These are phyloP conservation scores for Aspergillus nomiae DNA, from an alignment of 2,329 filamentous ascomycete species.

Conservation along the genomic window DNA sequence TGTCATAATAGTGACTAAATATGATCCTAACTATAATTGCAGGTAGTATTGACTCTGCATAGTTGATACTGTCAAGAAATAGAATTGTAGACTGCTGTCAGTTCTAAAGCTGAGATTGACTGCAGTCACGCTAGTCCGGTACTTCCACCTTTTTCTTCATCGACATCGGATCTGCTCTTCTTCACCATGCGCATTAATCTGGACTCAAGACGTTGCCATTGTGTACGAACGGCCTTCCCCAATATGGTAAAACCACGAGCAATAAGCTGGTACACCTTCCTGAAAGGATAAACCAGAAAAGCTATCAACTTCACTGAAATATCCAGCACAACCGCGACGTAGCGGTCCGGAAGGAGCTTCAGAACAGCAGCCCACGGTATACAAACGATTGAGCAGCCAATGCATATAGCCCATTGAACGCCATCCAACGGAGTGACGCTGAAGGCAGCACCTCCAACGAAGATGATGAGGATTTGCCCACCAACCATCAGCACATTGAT, in stretches of 20 bases:
- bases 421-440: conserved; percentile 68
- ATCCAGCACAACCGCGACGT: not conserved
- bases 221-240: not conserved
- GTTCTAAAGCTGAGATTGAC: no score
- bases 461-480: conserved; percentile 84
- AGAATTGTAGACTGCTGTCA: no score
- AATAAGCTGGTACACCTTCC: not conserved
- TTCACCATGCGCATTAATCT: not conserved
- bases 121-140: not conserved
- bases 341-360: conserved; percentile 6
- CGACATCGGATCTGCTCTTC: not conserved
- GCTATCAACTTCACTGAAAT: no score
- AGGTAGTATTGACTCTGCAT: no score
- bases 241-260: not conserved
- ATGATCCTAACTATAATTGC: no score
- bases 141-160: not conserved
- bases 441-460: conserved; percentile 78
- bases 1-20: no score
- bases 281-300: not conserved
- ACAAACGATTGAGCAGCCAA: conserved; percentile 47
- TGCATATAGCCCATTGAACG: conserved; percentile 79
- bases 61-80: no score
- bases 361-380: conserved; percentile 8
- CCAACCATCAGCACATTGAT: conserved; percentile 84
- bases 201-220: not conserved